Conservation (phyloP, 2,329 filamentous ascomycete genomes). For the Madurella mycetomatis region DNA sequence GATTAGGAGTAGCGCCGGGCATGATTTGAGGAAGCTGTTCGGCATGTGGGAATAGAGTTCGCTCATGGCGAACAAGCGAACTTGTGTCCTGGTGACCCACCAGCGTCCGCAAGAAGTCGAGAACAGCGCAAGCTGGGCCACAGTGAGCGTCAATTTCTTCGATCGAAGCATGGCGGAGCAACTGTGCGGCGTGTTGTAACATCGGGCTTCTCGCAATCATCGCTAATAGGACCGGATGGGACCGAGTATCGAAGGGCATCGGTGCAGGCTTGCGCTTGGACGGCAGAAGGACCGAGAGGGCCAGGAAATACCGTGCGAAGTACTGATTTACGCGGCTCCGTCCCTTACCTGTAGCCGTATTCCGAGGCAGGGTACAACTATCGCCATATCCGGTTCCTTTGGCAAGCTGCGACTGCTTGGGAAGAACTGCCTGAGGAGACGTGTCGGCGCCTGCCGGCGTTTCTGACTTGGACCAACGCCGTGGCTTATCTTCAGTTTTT, state of each 20-base stretch:
- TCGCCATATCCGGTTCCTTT: constrained; percentile 24
- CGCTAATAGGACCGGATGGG: constrained; percentile 9
- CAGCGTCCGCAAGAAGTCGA: constrained; percentile 38
- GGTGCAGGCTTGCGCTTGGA: neutral
- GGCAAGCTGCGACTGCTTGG: constrained; percentile 11
- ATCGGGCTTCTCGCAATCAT: constrained; percentile 27
- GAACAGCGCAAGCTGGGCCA: constrained; percentile 34
- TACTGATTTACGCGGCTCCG: neutral
- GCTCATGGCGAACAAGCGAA: constrained; percentile 31
- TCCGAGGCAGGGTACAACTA: neutral
- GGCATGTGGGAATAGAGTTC: constrained; percentile 30
- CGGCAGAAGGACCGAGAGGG: constrained; percentile 13
- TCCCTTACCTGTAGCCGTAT: neutral
- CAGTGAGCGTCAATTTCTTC: constrained; percentile 26
- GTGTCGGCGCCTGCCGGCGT: neutral
- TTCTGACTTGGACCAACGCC: neutral
- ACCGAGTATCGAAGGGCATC: neutral
- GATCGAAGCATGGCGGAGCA: constrained; percentile 26
- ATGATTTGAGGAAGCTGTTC: constrained; percentile 36
- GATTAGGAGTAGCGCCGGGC: constrained; percentile 3
- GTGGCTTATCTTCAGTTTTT: neutral
- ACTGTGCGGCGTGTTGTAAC: constrained; percentile 22
- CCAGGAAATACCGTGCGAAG: constrained; percentile 14
- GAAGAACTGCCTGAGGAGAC: neutral
- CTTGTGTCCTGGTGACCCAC: constrained; percentile 30